phyloP scores from a whole-genome alignment of 2,329 filamentous ascomycete species.

The Phialophora verrucosa region DNA sequence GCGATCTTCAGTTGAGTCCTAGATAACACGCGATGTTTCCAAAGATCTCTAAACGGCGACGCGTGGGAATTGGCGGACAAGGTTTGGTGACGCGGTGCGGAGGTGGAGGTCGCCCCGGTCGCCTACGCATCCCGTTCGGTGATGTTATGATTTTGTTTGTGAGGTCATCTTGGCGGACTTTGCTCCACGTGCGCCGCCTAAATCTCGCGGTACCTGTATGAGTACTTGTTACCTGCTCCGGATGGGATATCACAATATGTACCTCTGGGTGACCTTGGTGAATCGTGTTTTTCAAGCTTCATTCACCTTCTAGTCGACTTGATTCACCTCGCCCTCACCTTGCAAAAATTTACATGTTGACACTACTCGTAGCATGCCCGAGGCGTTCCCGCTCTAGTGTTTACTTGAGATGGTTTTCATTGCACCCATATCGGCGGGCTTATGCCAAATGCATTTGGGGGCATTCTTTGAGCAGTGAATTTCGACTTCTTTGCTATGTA shows the following conservation, averaged over 20 bases:
- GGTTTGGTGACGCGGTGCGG: constrained; percentile 5
- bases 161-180: constrained; percentile 11
- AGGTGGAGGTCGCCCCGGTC: neutral
- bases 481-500: too few relatives aligned
- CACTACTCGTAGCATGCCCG: too few relatives aligned
- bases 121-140: neutral
- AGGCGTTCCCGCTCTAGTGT: too few relatives aligned
- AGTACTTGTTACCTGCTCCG: too few relatives aligned
- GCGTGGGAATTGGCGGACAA: neutral
- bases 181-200: neutral
- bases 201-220: neutral
- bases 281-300: neutral
- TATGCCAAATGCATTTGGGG: too few relatives aligned
- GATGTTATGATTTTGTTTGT: constrained; percentile 3
- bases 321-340: neutral
- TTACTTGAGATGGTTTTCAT: too few relatives aligned
- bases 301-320: neutral
- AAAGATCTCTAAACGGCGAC: neutral
- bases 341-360: too few relatives aligned
- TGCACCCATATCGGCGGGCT: too few relatives aligned
- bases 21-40: neutral
- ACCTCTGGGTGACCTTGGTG: too few relatives aligned
- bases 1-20: neutral
- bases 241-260: too few relatives aligned
- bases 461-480: too few relatives aligned